These are phyloP conservation scores for Kwoniella pini DNA, from an alignment of 768 basidiomycete genomes.

Conservation along the genomic window DNA sequence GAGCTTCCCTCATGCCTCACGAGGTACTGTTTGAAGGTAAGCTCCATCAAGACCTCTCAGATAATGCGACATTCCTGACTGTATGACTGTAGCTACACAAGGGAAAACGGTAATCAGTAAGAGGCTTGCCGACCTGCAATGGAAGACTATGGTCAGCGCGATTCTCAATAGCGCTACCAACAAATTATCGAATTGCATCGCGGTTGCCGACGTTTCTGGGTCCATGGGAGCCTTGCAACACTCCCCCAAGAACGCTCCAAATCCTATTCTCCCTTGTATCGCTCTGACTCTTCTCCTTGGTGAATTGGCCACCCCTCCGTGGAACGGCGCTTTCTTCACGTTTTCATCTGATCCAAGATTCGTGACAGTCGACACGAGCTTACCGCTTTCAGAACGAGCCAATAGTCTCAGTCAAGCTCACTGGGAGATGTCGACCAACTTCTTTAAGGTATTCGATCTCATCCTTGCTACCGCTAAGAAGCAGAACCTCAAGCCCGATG, in stretches of 20 bases:
- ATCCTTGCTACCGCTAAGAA: conserved; percentile 65
- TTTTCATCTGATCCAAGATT: conserved; percentile 63
- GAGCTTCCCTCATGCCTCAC: conserved; percentile 64
- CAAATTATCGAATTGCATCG: conserved; percentile 64
- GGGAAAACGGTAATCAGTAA: conserved; percentile 39
- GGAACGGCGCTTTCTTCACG: conserved; percentile 68
- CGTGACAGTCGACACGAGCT: conserved; percentile 58
- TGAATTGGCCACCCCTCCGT: conserved; percentile 66
- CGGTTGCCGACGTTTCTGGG: conserved; percentile 73
- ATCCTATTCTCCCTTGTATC: conserved; percentile 66
- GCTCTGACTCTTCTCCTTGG: conserved; percentile 69
- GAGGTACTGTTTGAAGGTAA: conserved; percentile 60
- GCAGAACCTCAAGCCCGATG: conserved; percentile 64
- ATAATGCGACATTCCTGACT: too few relatives aligned
- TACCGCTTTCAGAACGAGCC: conserved; percentile 52
- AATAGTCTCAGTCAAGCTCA: conserved; percentile 51
- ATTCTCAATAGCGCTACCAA: conserved; percentile 60
- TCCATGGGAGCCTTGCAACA: conserved; percentile 61
- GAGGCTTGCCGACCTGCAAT: conserved; percentile 66
- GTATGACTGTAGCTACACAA: neutral
- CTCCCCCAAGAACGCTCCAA: conserved; percentile 16
- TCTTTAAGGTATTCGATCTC: conserved; percentile 59
- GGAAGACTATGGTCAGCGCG: conserved; percentile 63
- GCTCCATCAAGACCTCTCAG: conserved; percentile 16
- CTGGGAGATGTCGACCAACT: conserved; percentile 67